phyloP scores from a whole-genome alignment of 305 asterid genomes.

The Rubia tinctorum region DNA sequence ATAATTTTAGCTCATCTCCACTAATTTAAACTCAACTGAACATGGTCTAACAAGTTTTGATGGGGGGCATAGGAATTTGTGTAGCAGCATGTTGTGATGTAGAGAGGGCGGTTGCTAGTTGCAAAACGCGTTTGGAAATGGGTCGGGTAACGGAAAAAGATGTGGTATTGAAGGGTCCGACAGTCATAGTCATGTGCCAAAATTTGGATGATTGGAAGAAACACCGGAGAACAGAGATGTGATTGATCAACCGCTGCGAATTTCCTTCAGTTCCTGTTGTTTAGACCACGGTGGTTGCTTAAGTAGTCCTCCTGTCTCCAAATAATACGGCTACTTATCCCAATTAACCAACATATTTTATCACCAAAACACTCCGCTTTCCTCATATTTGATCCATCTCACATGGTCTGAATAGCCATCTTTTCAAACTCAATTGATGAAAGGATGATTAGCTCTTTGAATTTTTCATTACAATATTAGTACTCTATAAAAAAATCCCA shows the following conservation, averaged over 20 bases:
- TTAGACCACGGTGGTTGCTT: not conserved
- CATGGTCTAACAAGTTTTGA: no score
- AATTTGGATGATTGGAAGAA: not conserved
- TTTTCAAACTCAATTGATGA: no score
- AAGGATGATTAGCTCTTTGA: no score
- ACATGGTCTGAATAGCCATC: no score
- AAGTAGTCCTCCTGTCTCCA: not conserved
- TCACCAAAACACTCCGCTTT: not conserved
- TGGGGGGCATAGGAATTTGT: no score
- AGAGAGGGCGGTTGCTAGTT: slow-evolving; percentile 4
- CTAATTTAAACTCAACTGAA: no score
- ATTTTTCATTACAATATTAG: no score
- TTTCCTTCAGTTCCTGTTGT: no score
- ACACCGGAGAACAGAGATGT: slow-evolving; percentile 1
- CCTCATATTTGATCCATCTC: not conserved
- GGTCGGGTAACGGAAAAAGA: not conserved
- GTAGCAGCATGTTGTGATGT: not conserved
- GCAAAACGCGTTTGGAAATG: not conserved
- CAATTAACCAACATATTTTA: not conserved
- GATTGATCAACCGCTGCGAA: slow-evolving; percentile 1
- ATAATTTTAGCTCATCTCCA: no score
- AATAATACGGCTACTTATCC: not conserved
- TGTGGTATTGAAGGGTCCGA: not conserved
- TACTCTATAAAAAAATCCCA: no score
- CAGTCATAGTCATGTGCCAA: not conserved